A percentile compares a stretch with the other conserved stretches of the same genome.
phyloP scores from a whole-genome alignment of 108 stramenopile genomes.

The Skeletonema potamos region DNA sequence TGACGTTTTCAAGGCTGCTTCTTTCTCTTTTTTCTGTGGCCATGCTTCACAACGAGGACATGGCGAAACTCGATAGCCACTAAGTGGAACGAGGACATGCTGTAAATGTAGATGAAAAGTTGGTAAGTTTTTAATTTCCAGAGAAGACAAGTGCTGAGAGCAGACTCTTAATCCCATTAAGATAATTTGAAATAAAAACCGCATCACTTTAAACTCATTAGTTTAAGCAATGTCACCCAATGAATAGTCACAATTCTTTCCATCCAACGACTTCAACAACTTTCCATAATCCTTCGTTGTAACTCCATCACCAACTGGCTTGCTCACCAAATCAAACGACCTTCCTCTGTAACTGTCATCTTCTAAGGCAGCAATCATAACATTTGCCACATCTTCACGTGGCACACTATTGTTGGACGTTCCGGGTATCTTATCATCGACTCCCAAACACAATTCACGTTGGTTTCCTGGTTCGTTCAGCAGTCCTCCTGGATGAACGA shows the following conservation, averaged over 20 bases:
- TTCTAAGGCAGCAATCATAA: slow-evolving; percentile 65
- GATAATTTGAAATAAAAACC: neutral
- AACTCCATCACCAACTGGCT: slow-evolving; percentile 39
- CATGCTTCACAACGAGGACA: no score
- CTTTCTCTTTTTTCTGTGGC: no score
- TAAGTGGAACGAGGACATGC: no score
- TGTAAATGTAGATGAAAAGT: no score
- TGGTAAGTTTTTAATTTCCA: no score
- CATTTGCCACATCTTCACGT: slow-evolving; percentile 84
- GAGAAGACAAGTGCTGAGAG: no score
- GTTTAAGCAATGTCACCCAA: slow-evolving; percentile 49
- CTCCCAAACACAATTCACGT: slow-evolving; percentile 71
- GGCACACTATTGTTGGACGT: slow-evolving; percentile 70
- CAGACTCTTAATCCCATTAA: no score
- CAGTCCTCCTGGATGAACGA: slow-evolving; percentile 89
- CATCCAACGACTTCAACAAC: slow-evolving; percentile 51
- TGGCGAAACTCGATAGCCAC: no score
- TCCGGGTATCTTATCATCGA: slow-evolving; percentile 72
- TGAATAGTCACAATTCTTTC: slow-evolving; percentile 69
- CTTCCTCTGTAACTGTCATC: slow-evolving; percentile 45
- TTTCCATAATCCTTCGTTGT: slow-evolving; percentile 45
- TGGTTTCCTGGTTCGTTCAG: slow-evolving; percentile 75
- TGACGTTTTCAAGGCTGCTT: no score
- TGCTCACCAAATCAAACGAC: slow-evolving; percentile 69
- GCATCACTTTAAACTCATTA: neutral